These are phyloP conservation scores for Miamiensis avidus DNA, from an alignment of 169 alveolate genomes.

Conservation along the genomic window DNA sequence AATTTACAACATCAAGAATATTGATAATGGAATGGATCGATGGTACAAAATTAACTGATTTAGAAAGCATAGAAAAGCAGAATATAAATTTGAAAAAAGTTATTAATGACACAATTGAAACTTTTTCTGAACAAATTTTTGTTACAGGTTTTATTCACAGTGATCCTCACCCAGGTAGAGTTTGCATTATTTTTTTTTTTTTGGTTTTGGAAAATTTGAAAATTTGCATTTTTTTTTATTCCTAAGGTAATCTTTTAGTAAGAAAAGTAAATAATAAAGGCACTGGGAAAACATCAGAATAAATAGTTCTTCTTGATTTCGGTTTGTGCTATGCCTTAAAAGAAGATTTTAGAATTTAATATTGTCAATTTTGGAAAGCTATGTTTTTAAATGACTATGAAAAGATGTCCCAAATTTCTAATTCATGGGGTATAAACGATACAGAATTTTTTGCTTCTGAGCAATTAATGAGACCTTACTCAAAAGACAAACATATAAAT, in stretches of 20 bases:
- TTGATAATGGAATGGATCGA: constrained; percentile 75
- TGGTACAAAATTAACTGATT: constrained; percentile 70
- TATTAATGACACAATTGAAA: constrained; percentile 49
- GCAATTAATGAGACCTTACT: constrained; percentile 44
- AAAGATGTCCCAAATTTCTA: constrained; percentile 6
- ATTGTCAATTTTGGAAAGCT: constrained; percentile 38
- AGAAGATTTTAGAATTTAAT: constrained; percentile 31
- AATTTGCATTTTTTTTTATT: too few species aligned
- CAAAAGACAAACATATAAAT: constrained; percentile 28
- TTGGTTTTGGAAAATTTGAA: not conserved
- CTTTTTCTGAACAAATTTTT: constrained; percentile 78
- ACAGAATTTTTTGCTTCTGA: constrained; percentile 39
- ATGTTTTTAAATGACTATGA: constrained; percentile 25
- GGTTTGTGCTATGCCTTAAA: constrained; percentile 67
- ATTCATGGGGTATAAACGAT: constrained; percentile 37
- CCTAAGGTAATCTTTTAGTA: constrained; percentile 56
- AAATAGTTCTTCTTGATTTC: constrained; percentile 75
- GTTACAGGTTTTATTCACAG: constrained; percentile 64
- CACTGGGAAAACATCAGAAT: constrained; percentile 16
- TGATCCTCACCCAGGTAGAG: constrained; percentile 86
- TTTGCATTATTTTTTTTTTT: too few species aligned
- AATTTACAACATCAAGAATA: constrained; percentile 53
- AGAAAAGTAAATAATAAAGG: constrained; percentile 30
- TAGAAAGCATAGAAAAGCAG: constrained; percentile 41
- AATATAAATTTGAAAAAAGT: constrained; percentile 50